phyloP scores from a whole-genome alignment of 108 stramenopile genomes.

The Nitzschia sp. region DNA sequence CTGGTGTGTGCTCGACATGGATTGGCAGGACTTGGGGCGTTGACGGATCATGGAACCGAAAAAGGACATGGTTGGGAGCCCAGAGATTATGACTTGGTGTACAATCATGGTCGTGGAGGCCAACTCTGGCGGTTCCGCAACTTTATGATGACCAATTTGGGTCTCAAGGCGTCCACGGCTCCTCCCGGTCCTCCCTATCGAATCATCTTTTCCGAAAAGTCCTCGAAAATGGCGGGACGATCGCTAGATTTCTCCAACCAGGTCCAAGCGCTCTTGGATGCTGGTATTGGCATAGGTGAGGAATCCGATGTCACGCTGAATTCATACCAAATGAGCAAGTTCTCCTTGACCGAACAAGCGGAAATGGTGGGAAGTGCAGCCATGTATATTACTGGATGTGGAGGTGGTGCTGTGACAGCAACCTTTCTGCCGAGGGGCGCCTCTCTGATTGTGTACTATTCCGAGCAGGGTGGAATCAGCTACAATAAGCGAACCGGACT shows the following conservation, averaged over 20 bases:
- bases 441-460: conserved; percentile 40
- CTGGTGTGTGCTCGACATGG: conserved; percentile 50
- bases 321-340: conserved; percentile 13
- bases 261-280: conserved; percentile 17
- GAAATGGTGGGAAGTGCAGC: conserved; percentile 18
- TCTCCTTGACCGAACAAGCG: conserved; percentile 21
- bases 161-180: conserved; percentile 16
- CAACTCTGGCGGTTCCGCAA: conserved; percentile 43
- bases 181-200: neutral
- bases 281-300: neutral
- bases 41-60: conserved; percentile 53
- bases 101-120: conserved; percentile 43
- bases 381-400: conserved; percentile 49
- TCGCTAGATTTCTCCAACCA: conserved; percentile 35
- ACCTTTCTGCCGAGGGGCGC: conserved; percentile 57
- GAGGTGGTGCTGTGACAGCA: conserved; percentile 57
- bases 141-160: conserved; percentile 40
- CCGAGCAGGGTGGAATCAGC: conserved; percentile 31
- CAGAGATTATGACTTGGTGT: conserved; percentile 20
- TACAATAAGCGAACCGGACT: conserved; percentile 3
- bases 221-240: conserved; percentile 33
- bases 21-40: conserved; percentile 51
- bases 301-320: neutral
- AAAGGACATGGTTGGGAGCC: conserved; percentile 61
- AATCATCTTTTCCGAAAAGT: conserved; percentile 47